Evolutionary conservation across 306 rosid species (phyloP), one percentile per base, ranked within the genome.

Genomic region (Cercis canadensis): DNA sequence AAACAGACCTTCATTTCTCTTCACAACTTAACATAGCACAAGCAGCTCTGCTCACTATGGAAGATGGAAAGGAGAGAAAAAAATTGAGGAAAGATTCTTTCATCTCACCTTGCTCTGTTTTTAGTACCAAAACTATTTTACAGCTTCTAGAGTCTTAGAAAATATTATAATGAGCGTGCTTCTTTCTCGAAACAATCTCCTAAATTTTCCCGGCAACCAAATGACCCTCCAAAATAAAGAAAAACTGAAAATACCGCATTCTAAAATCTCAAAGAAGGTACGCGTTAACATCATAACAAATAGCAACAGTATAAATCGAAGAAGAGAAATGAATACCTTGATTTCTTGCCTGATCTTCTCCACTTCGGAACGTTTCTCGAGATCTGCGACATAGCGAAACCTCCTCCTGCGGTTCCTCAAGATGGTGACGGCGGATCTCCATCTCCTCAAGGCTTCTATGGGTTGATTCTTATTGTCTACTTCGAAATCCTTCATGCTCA

Each of bases 311-410:
- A 13, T 0, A 19, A 67, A 54, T 3, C 14, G 13, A 17, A 8
- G 4, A 4, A 59, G 7, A 3, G 2, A 16, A 12, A 60, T 9
- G 12, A 16, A 9, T 47, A 92, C 98, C 97, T 84, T 82, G 82
- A 89, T 91, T 73, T 78, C 78, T 45, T 13, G 81, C 82, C 78
- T 87, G 65, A 86, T 86, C 70, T 69, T 78, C 50, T 84, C 85
- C 2, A 79, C 96, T 81, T 78, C 80, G n/a, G 24, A 17, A 14
- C 94, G 98, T 65, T 94, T 89, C 5, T 12, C 91, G n/a, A 91
- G 92, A 86, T 90, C 95, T 61, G 97, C 92, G 69, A 86, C 87
- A 47, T 53, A 69, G 1, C 98, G 98, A 57, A 89, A 94, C 62
- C 98, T 77, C 11, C 98, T 74, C 37, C 89, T 77, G 18, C 19